These are phyloP conservation scores for Harrya chromipes DNA, from an alignment of 768 basidiomycete species.

Conservation along the genomic window DNA sequence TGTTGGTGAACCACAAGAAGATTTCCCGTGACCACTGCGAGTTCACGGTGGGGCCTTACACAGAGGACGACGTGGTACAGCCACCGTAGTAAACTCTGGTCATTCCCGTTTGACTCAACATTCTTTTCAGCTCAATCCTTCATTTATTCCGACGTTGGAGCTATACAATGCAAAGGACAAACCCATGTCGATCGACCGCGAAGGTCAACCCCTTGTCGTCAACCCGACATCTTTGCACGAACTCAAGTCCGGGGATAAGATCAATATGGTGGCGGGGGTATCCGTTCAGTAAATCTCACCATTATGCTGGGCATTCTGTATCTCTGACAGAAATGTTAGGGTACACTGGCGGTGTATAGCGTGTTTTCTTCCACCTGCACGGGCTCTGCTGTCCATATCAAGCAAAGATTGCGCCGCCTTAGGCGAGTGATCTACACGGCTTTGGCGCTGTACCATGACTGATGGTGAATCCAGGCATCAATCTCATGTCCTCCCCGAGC, in stretches of 20 bases:
- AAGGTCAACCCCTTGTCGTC: conserved; percentile 30
- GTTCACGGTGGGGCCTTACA: conserved; percentile 53
- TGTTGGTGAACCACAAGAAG: conserved; percentile 57
- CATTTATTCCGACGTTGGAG: conserved; percentile 45
- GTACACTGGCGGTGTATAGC: conserved; percentile 51
- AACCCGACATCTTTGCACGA: conserved; percentile 38
- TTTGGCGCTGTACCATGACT: neutral
- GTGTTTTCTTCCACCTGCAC: conserved; percentile 42
- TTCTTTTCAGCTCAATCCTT: conserved; percentile 45
- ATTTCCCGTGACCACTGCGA: conserved; percentile 61
- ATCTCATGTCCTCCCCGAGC: conserved; percentile 44
- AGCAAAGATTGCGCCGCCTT: conserved; percentile 47
- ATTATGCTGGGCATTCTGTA: neutral
- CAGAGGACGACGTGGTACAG: conserved; percentile 52
- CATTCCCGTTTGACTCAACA: neutral
- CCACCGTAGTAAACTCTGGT: neutral
- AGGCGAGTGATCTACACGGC: conserved; percentile 39
- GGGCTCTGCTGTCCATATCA: conserved; percentile 36
- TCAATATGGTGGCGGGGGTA: conserved; percentile 45
- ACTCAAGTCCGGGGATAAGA: conserved; percentile 52
- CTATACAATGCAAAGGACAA: conserved; percentile 50
- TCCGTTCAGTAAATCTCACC: conserved; percentile 42
- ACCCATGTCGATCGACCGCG: conserved; percentile 40
- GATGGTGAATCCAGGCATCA: conserved; percentile 41
- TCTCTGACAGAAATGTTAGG: conserved; percentile 29